Evolutionary conservation across 257 asterid species (phyloP), one percentile per base, ranked within the genome.

Genomic region (Thymus mandschuricus): DNA sequence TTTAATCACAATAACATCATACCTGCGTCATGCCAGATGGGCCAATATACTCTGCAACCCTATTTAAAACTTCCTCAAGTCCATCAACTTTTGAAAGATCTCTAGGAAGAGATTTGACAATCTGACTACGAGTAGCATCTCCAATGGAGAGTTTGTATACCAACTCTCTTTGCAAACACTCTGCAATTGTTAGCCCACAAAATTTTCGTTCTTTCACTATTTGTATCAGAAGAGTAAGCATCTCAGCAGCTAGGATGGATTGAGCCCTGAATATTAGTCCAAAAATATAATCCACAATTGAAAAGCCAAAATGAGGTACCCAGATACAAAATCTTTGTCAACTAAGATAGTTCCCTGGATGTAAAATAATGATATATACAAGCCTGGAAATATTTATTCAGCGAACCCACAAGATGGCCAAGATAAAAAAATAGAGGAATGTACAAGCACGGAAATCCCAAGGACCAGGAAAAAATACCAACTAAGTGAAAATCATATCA

Each of bases 11-110:
- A 64, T 73, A 68, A 64, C 76, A 48, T 55, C 80, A 77, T 77
- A 95, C 99, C 99, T 95, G 99, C 48, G 87, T 85, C 91, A 88
- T 87, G 84, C 98, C 96, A 57, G 96, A 91, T 73, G 99, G 99
- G 75, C 80, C 87, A 35, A 98, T 92, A 80, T 95, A 89, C 67
- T 80, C 93, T 3, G 98, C 98, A 76, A 95, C 85, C n/a, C 77
- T 83, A 66, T 92, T 91, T 76, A 95, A 80, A 70, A 88, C 85
- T 76, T 88, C 86, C 77, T 95, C 97, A 75, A 95, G 86, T 79
- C 80, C 85, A 60, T 87, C 95, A 69, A 76, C 75, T 79, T 89
- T 88, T 40, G 96, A 85, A 68, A 95, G 91, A 74, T 95, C 99
- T 31, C 91, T 85, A 71, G 98, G 89, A 70, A 95, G 92, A 73